These are phyloP conservation scores for Aegle marmelos DNA, from an alignment of 345 rosid genomes.

Conservation along the genomic window DNA sequence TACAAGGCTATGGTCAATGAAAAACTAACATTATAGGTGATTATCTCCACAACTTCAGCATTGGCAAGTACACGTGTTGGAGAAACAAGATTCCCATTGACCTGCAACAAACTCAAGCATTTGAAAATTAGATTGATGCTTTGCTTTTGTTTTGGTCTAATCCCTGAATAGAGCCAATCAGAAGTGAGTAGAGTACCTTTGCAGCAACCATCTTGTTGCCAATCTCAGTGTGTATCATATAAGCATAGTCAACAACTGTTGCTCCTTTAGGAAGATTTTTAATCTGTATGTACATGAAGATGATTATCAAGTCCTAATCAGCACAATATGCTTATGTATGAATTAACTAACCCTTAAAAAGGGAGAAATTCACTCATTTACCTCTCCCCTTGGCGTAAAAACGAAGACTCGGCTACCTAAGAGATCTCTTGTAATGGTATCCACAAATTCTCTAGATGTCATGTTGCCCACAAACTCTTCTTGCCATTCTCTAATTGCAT, in stretches of 20 bases:
- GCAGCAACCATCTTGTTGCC: slow-evolving; percentile 99
- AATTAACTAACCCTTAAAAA: slow-evolving; percentile 10
- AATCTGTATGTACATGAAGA: slow-evolving; percentile 47
- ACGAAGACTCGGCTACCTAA: slow-evolving; percentile 95
- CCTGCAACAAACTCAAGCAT: slow-evolving; percentile 48
- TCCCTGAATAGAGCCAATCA: neutral
- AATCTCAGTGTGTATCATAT: slow-evolving; percentile 93
- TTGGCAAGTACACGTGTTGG: slow-evolving; percentile 80
- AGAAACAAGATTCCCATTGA: slow-evolving; percentile 92
- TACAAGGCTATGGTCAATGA: slow-evolving; percentile 9
- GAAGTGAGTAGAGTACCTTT: slow-evolving; percentile 51
- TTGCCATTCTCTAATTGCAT: slow-evolving; percentile 99
- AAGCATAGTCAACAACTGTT: slow-evolving; percentile 90
- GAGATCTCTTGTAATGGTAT: slow-evolving; percentile 85
- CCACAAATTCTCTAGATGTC: slow-evolving; percentile 99
- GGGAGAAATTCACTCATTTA: slow-evolving; percentile 24
- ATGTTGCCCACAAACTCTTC: slow-evolving; percentile 99
- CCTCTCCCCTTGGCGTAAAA: slow-evolving; percentile 88
- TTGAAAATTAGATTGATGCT: neutral
- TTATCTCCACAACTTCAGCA: slow-evolving; percentile 98
- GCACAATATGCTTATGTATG: neutral
- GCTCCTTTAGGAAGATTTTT: slow-evolving; percentile 95
- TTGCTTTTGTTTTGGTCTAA: neutral
- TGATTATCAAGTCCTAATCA: slow-evolving; percentile 14
- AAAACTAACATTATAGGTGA: slow-evolving; percentile 80